Evolutionary conservation across 805 yeast species (phyloP).

Genomic region (Candida montana): DNA sequence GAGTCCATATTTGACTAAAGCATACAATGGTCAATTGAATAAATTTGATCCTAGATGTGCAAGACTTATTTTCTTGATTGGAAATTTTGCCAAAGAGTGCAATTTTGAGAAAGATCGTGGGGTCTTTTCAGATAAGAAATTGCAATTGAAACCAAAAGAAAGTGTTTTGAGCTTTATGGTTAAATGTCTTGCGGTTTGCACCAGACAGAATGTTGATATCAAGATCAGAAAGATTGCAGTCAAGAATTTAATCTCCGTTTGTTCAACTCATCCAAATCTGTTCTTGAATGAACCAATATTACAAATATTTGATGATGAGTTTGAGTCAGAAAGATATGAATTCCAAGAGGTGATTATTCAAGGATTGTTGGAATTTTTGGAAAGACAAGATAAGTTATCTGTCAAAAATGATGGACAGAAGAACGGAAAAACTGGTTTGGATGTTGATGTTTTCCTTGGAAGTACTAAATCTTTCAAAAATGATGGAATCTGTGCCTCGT

Average conservation of each 20-base stretch:
- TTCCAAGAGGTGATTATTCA: constrained; percentile 48
- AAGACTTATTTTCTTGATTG: constrained; percentile 57
- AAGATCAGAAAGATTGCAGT: constrained; percentile 47
- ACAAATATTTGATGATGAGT: constrained; percentile 44
- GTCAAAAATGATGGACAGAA: constrained; percentile 31
- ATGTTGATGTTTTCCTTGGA: constrained; percentile 51
- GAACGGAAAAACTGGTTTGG: constrained; percentile 28
- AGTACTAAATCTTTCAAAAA: constrained; percentile 40
- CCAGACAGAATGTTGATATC: constrained; percentile 30
- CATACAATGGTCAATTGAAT: constrained; percentile 21
- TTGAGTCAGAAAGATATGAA: constrained; percentile 33
- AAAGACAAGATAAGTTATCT: constrained; percentile 47
- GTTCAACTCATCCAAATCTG: constrained; percentile 59
- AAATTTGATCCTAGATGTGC: constrained; percentile 42
- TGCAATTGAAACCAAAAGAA: constrained; percentile 46
- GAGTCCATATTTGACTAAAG: constrained; percentile 38
- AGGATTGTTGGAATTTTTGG: constrained; percentile 53
- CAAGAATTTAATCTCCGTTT: constrained; percentile 51
- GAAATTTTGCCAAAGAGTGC: constrained; percentile 68
- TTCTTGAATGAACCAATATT: constrained; percentile 55
- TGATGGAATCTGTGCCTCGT: constrained; percentile 71
- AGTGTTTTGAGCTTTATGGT: constrained; percentile 53
- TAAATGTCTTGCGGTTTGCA: constrained; percentile 52
- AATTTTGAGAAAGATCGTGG: constrained; percentile 44
- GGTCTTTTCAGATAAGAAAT: constrained; percentile 31